Base-by-base conservation (phyloP, 768 basidiomycete species). In the Boletales sp. region DNA sequence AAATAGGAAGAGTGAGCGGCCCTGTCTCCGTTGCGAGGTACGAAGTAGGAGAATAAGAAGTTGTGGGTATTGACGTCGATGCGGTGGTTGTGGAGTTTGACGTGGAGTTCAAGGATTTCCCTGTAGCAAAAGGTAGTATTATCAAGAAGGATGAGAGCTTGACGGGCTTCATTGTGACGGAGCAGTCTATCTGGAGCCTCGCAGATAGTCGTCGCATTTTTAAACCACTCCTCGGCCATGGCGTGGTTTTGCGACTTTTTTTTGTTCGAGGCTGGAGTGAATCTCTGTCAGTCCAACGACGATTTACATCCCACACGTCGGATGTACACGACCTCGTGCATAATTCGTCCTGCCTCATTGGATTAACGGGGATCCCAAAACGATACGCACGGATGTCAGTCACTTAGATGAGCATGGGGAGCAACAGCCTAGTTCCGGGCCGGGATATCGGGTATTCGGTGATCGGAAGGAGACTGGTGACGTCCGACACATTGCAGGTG, bases 1-100 rank as follows among this genome's bases (percentile, higher is more conserved):
- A 59, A 49, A 72, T 66, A n/a, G 71, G 70, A 21, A 73, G 43
- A n/a, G 66, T 67, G 37, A 67, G 53, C 11, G 44, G 48, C 15
- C 67, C 65, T 53, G 53, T 40, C 36, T 50, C 57, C 8, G 54
- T 53, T 44, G 46, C 58, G 11, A 43, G 42, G 32, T 48, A 54
- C 11, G 49, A 34, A 9, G 32, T 38, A 13, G 48, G 28, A 14
- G 11, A 47, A 5, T 30, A 46, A 31, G 37, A 42, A 12, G 47
- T 31, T 13, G 38, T 48, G 19, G 15, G 40, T 12, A 30, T 18
- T 18, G 48, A 28, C 19, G 34, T 21, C 25, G 28, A 37, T 19
- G 18, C 4, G 31, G 40, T 46, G 15, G 51, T 18, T 13, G 37
- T 44, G 21, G 17, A 7, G n/a, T 37, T 25, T 17, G 34, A 46